Evolutionary conservation across 805 yeast genomes (phyloP), one percentile per base, ranked within the genome.

Genomic region (Jamesozyma spencerorum): DNA sequence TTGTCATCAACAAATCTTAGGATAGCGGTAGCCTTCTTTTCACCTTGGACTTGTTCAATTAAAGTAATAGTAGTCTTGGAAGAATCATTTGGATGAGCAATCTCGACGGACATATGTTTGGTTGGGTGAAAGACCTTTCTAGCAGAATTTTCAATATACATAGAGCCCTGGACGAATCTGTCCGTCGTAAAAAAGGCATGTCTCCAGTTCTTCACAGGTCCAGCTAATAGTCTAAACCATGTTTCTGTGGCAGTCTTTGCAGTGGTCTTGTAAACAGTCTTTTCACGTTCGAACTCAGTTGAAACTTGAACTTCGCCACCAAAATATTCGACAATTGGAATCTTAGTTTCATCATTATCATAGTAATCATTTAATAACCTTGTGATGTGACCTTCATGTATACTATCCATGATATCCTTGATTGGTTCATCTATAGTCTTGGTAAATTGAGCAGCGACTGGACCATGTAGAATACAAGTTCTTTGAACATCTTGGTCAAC

Each of bases 381-480:
- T 43, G 68, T 66, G 59, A 92, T 82, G 66, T 88, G 97, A 45
- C 95, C 96, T 29, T 87, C 78, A 58, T 92, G 96, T 47, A 92
- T 81, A 51, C 74, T 69, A 60, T 90, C 97, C 68, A 92, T 68
- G 53, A 92, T 87, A 34, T 82, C 84, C 65, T 84, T 80, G 58
- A 92, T 85, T 55, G 98, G 97, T 69, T 86, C 96, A 60, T 92
- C 80, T 46, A 85, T 92, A 58, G 73, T 71, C 56, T 74, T 83
- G 54, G 97, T 80, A 71, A 70, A 88, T 67, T 81, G 87, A 54
- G 95, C 96, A 54, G 99, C 95, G 51, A 92, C 97, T 39, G 99
- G 99, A 54, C 98, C 97, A 57, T 87, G 96, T 57, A 92, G 75
- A 52, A 92, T 87, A 83, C 98, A 94, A n/a, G 97, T 90, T 74